Evolutionary conservation across 139 green algal genomes (phyloP), one percentile per base, ranked within the genome.

Genomic region (Coelastrella sp.): DNA sequence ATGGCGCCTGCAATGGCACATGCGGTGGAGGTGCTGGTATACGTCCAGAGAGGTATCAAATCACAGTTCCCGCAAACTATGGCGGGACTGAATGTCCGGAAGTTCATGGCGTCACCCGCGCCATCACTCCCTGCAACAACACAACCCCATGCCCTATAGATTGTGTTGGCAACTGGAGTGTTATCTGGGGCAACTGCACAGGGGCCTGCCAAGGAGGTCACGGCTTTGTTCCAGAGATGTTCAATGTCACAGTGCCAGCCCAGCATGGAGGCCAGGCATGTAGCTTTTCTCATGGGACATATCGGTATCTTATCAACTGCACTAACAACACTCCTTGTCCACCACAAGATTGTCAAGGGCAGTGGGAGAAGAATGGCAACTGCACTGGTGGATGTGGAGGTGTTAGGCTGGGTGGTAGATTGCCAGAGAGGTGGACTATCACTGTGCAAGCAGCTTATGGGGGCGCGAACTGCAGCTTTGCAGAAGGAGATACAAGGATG

Each of bases 91-190:
- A 79, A 3, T 79, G 69, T 40, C 43, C 69, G 17, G 41, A 63
- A 2, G 9, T n/a, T 0, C 8, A 79, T 60, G 69, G 41, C 0
- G 11, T n/a, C 3, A 79, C 69, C n/a, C 45, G 48, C 6, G 32
- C 41, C n/a, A 17, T 79, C 8, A 41, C 41, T 25, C 41, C 69
- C 69, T 79, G 69, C n/a, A 63, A 79, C 40, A 79, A 79, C 69
- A 79, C 43, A 30, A 79, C 25, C 25, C 69, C 69, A 0, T 79
- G 69, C 9, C 69, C 69, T 2, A 79, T 79, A n/a, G 41, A 62
- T 34, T 79, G 69, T 43, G 41, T 27, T 4, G 69, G 69, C 4
- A n/a, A 19, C 0, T 79, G 41, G 41, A 19, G 21, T 27, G 40
- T 60, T 40, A 62, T 60, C n/a, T 11, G 2, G 11, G 53, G 41